Base-by-base conservation (phyloP, 208 protist species). In the Phytomonas sp. region DNA sequence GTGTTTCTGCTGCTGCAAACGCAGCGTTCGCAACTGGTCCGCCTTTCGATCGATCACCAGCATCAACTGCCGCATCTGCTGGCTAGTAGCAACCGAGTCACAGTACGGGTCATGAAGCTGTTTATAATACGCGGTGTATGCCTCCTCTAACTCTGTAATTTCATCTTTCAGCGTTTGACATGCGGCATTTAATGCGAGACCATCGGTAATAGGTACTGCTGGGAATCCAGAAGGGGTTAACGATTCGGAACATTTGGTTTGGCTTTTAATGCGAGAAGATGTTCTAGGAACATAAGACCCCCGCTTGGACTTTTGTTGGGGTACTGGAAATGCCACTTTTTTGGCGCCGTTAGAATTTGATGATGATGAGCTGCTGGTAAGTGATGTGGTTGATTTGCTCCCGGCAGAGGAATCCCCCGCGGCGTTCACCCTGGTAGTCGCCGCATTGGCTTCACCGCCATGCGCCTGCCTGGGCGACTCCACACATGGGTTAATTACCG, bases 21-120 rank as follows among this genome's bases (percentile, higher is more conserved):
- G 85, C 66, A 95, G 67, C 26, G 72, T 63, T 26, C 79, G 82
- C 14, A 93, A 42, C 78, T 95, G 90, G 30, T 76, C 74, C 8
- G 80, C 64, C 67, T 88, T 93, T 45, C 75, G 61, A 61, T 95
- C 90, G 32, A 93, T 79, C 26, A 62, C 68, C 30, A 56, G 67
- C 80, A 95, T 83, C 14, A 86, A 67, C 29, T 42, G 65, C 4
- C 90, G 84, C 82, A 95, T 91, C 45, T 80, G 75, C 23, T 74
- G 78, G 69, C 87, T 93, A 0, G 83, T 73, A 52, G 74, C 77
- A n/a, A 93, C 77, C 2, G 85, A 78, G 60, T 91, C 80, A 16
- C 72, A 79, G 7, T 29, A 26, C 4, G 80, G 81, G 67, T 88
- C 75, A 49, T 80, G 80, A 31, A 94, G 78, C 36, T 80, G 71